Evolutionary conservation across 2,329 filamentous ascomycete genomes (phyloP).

Genomic region (Colletotrichum chrysophilum): DNA sequence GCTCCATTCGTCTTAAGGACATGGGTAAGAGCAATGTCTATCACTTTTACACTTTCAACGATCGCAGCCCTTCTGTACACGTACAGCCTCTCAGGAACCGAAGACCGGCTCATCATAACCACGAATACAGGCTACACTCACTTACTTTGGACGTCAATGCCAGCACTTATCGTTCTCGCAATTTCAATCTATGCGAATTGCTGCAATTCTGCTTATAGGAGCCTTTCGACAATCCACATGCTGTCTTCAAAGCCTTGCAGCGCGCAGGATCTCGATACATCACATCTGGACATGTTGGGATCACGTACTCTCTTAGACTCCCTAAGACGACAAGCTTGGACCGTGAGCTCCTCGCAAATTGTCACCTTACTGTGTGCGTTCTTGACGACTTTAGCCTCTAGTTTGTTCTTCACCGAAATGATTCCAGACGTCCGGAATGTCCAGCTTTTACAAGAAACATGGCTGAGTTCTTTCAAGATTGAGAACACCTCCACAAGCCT

Average conservation of each 20-base stretch:
- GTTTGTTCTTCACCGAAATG: too few relatives aligned
- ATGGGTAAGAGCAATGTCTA: not conserved
- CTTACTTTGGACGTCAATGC: not conserved
- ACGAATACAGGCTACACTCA: not conserved
- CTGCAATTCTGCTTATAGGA: not conserved
- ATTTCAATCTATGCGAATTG: not conserved
- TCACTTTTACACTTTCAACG: rapidly evolving
- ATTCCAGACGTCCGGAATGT: too few relatives aligned
- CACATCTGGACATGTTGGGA: not conserved
- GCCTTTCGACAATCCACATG: not conserved
- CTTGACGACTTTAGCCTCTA: not conserved
- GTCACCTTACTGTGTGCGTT: not conserved
- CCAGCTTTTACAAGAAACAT: too few relatives aligned
- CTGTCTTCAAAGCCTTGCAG: not conserved
- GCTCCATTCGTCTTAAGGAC: not conserved
- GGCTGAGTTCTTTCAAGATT: too few relatives aligned
- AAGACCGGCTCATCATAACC: not conserved
- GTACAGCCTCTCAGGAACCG: not conserved
- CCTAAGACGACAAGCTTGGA: not conserved
- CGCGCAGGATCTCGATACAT: not conserved
- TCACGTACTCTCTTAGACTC: not conserved
- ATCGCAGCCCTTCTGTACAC: not conserved
- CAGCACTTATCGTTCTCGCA: not conserved
- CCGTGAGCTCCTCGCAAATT: too few relatives aligned
- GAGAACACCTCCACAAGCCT: too few relatives aligned